Evolutionary conservation across 73 alveolate species (phyloP), one percentile per base, ranked within the genome.

Genomic region (Stentor coeruleus): DNA sequence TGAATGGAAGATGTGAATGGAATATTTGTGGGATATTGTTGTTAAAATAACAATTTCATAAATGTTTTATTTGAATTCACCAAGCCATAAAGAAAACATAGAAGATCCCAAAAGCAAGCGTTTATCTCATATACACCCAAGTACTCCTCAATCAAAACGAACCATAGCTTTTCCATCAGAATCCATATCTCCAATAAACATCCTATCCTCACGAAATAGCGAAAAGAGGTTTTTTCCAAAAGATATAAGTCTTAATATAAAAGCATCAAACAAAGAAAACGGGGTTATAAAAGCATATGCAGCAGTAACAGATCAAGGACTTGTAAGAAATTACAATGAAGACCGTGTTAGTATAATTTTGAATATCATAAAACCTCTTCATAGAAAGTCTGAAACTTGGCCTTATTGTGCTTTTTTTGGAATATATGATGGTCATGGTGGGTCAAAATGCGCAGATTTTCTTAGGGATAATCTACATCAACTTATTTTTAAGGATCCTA

Each of bases 391-490:
- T 28, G 94, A 90, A 77, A 82, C 85, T 49, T 96, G 99, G 99
- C 99, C 99, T 2, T 82, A 90, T 76, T 93, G 98, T 80, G 89
- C 98, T 20, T 95, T 89, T 88, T 96, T 96, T 84, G 98, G 98
- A 2, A 89, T 96, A 40, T 96, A 93, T 85, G 99, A 96, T 95
- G 99, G 99, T 3, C 99, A 96, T 95, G 99, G 99, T 28, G 99
- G 99, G 72, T 90, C 94, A 74, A 92, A 94, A 35, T 96, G 99
- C 82, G 98, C 99, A 36, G 99, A 96, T 76, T 96, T 90, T 84
- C 81, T 96, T 37, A 95, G 98, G 92, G 99, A 96, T 81, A 93
- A 96, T 74, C 85, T 96, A 28, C 97, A 95, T 77, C 88, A 87
- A 81, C 90, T 93, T 74, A 96, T 96, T 0, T 87, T 95, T 79